Base-by-base conservation (phyloP, 345 rosid genomes). In the Salix suchowensis region DNA sequence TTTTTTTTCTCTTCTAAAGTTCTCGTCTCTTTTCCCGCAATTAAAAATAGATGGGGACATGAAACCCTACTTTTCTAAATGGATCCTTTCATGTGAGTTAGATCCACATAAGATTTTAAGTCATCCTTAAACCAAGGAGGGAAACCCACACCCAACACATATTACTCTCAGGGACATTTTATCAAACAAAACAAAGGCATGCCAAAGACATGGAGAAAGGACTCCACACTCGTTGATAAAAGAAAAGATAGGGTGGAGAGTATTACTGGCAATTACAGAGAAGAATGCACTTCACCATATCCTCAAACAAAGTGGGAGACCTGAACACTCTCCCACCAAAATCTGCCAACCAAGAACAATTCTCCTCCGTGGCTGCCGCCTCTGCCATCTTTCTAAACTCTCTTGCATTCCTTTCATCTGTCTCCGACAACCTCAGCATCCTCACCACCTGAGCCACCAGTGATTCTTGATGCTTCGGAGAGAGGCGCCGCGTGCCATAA, bases 231-330 rank as follows among this genome's bases (percentile, higher is more conserved):
- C 44, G 44, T 40, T 40, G 2, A 28, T 60, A 68, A 4, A 62
- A 68, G 15, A 37, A 12, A 26, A 7, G 1, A 4, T 0, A 1
- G 18, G 2, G 52, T 5, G n/a, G 8, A 52, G 44, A 14, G 54
- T 83, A 12, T 65, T 48, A 88, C 91, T 76, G 84, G 83, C 88
- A 86, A 70, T 86, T 86, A 74, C 91, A 88, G 15, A 88, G 89
- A 73, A 88, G 87, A 54, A 86, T 81, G 75, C 88, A 85, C 77
- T 88, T 86, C 71, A 88, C 88, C 89, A 86, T 85, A 64, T 88
- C 91, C 75, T 88, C 90, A 70, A 88, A 88, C 75, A 88, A 79
- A 65, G 87, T 78, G n/a, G 91, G 91, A 4, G 91, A 88, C 76
- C 89, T 67, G 54, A 88, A 88, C 65, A 87, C 86, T 42, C 91